A percentile compares a stretch with the other conserved stretches of the same genome.
Evolutionary conservation across 257 asterid genomes (phyloP).

Genomic region (Solanum corneliomulleri): DNA sequence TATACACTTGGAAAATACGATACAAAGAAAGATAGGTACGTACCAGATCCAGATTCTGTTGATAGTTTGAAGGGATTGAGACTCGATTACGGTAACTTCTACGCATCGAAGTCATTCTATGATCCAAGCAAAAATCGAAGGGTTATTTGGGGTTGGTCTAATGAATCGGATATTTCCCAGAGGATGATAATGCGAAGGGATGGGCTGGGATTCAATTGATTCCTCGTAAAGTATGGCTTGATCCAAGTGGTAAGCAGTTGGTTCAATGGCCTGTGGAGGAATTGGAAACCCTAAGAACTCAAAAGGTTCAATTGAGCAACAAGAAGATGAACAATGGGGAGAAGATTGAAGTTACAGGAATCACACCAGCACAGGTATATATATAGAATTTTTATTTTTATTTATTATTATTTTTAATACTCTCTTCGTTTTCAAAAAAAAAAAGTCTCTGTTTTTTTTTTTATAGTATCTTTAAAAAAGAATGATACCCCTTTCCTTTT

Average conservation of each 20-base stretch:
- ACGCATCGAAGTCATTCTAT: slow-evolving; percentile 43
- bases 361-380: slow-evolving; percentile 33
- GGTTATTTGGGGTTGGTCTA: slow-evolving; percentile 44
- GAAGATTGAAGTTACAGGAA: slow-evolving; percentile 19
- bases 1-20: slow-evolving; percentile 33
- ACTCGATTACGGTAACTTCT: slow-evolving; percentile 37
- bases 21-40: slow-evolving; percentile 6
- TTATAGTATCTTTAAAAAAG: too few relatives aligned
- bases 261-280: slow-evolving; percentile 46
- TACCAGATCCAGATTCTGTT: slow-evolving; percentile 20
- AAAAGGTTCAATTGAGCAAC: slow-evolving; percentile 6
- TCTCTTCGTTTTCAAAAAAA: too few relatives aligned
- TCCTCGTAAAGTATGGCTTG: slow-evolving; percentile 31
- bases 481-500: too few relatives aligned
- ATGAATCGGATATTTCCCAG: slow-evolving; percentile 24
- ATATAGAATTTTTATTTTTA: background rate
- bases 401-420: background rate
- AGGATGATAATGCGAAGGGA: slow-evolving; percentile 21
- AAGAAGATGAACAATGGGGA: slow-evolving; percentile 12
- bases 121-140: slow-evolving; percentile 29
- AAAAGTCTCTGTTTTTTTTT: too few relatives aligned
- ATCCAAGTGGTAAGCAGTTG: slow-evolving; percentile 36
- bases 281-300: slow-evolving; percentile 22
- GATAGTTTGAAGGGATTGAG: slow-evolving; percentile 40
- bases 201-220: slow-evolving; percentile 51